phyloP scores from a whole-genome alignment of 2,329 filamentous ascomycete genomes.

The Colletotrichum cereale region DNA sequence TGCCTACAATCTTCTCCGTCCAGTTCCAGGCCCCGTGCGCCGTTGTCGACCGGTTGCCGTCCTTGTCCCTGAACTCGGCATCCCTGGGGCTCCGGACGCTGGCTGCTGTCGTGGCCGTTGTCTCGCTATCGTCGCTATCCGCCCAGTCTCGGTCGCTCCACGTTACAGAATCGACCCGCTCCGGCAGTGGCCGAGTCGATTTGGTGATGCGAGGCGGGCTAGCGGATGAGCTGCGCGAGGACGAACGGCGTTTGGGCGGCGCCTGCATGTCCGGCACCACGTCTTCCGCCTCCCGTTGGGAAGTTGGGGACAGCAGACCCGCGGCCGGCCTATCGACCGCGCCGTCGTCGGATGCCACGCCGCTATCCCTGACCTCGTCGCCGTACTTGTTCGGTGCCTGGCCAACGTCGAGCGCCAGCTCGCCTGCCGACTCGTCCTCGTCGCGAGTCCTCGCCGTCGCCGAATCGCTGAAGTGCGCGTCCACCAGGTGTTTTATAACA shows the following conservation, averaged over 20 bases:
- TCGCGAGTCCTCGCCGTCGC: slow-evolving; percentile 74
- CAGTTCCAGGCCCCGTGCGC: slow-evolving; percentile 60
- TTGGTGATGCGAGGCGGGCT: slow-evolving; percentile 32
- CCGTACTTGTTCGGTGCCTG: slow-evolving; percentile 72
- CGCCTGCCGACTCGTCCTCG: slow-evolving; percentile 73
- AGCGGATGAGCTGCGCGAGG: slow-evolving; percentile 29
- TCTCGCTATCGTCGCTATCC: slow-evolving; percentile 64
- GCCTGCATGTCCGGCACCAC: slow-evolving; percentile 60
- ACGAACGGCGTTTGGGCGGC: slow-evolving; percentile 32
- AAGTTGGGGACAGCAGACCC: slow-evolving; percentile 45
- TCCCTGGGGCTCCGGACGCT: slow-evolving; percentile 28
- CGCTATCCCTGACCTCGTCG: slow-evolving; percentile 68
- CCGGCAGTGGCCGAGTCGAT: slow-evolving; percentile 17
- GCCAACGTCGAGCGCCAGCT: slow-evolving; percentile 74
- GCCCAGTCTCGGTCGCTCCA: slow-evolving; percentile 77
- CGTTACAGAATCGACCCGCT: slow-evolving; percentile 63
- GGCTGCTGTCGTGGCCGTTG: slow-evolving; percentile 40
- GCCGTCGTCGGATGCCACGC: slow-evolving; percentile 43
- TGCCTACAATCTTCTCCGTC: slow-evolving; percentile 68
- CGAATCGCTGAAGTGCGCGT: slow-evolving; percentile 91
- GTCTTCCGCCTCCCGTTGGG: slow-evolving; percentile 56
- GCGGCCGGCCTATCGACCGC: slow-evolving; percentile 42
- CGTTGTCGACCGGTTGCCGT: slow-evolving; percentile 38
- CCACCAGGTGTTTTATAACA: slow-evolving; percentile 92
- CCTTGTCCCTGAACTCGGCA: slow-evolving; percentile 44